phyloP scores from a whole-genome alignment of 2,329 filamentous ascomycete genomes.

The Fusarium buharicum region DNA sequence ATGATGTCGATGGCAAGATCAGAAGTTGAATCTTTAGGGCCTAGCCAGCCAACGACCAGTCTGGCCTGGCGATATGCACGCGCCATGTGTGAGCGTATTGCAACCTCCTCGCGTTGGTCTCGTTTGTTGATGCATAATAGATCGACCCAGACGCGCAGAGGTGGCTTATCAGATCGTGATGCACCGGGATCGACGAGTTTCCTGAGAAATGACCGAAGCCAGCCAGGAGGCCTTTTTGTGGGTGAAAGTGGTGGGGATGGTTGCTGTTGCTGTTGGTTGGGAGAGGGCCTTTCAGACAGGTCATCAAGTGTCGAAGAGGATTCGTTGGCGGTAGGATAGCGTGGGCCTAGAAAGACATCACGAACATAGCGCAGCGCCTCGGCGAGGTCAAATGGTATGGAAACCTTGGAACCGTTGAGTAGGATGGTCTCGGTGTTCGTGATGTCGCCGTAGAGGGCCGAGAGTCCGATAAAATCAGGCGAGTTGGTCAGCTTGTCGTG shows the following conservation, averaged over 20 bases:
- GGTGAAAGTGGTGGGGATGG: constrained; percentile 26
- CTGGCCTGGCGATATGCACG: constrained; percentile 36
- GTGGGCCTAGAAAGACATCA: constrained; percentile 36
- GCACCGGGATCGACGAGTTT: constrained; percentile 23
- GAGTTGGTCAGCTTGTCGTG: constrained; percentile 33
- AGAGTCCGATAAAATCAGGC: constrained; percentile 39
- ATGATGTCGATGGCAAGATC: constrained; percentile 40
- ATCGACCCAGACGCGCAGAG: constrained; percentile 39
- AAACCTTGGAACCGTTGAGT: constrained; percentile 28
- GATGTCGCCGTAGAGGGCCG: constrained; percentile 38
- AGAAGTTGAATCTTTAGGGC: constrained; percentile 33
- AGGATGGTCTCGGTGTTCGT: constrained; percentile 32
- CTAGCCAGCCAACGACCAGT: constrained; percentile 40
- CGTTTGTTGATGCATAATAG: constrained; percentile 36
- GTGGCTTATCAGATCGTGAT: constrained; percentile 10
- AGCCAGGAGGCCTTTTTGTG: constrained; percentile 33
- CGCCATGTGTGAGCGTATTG: constrained; percentile 36
- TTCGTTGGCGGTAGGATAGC: constrained; percentile 6
- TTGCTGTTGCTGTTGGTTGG: neutral
- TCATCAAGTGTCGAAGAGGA: constrained; percentile 27
- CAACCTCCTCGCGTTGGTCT: constrained; percentile 29
- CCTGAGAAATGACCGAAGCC: constrained; percentile 37
- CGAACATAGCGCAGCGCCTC: constrained; percentile 39
- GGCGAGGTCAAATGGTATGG: constrained; percentile 31
- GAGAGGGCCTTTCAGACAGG: constrained; percentile 4